Percentiles rank a stretch among this genome's conserved stretches.
Conservation (phyloP, 1,284 basidiomycete genomes). For the Xanthoconium separans region DNA sequence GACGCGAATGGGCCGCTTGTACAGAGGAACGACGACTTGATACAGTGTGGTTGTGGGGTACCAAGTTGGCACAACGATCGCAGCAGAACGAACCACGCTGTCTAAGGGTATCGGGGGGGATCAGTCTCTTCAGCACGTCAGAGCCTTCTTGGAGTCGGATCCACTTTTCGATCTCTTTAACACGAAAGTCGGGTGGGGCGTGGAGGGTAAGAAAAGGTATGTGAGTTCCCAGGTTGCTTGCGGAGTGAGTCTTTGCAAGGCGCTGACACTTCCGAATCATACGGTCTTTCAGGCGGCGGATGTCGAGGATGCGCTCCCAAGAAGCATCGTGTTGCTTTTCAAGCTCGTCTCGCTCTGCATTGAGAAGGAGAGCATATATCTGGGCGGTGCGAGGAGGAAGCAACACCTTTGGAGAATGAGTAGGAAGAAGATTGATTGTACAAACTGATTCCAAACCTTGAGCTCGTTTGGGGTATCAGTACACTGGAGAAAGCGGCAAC, state of each 20-base stretch:
- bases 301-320: conserved; percentile 66
- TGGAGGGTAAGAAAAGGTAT: conserved; percentile 59
- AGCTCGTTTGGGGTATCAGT: conserved; percentile 73
- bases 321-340: conserved; percentile 51
- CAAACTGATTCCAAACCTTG: conserved; percentile 43
- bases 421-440: conserved; percentile 1
- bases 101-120: conserved; percentile 21
- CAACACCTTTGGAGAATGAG: conserved; percentile 47
- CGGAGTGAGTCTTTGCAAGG: conserved; percentile 44
- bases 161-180: conserved; percentile 79
- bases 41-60: conserved; percentile 33
- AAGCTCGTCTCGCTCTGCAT: conserved; percentile 58
- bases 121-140: conserved; percentile 24
- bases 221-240: conserved; percentile 36
- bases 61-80: conserved; percentile 34
- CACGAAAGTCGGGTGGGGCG: conserved; percentile 66
- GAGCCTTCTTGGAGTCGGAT: conserved; percentile 43
- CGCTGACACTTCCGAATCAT: conserved; percentile 76
- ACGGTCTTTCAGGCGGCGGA: conserved; percentile 73
- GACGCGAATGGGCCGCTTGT: conserved; percentile 28
- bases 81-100: conserved; percentile 36
- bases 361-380: conserved; percentile 65
- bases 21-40: conserved; percentile 28
- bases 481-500: conserved; percentile 70
- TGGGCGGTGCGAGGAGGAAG: conserved; percentile 67